phyloP scores from a whole-genome alignment of 306 rosid species.

The Erythrophleum fordii region DNA sequence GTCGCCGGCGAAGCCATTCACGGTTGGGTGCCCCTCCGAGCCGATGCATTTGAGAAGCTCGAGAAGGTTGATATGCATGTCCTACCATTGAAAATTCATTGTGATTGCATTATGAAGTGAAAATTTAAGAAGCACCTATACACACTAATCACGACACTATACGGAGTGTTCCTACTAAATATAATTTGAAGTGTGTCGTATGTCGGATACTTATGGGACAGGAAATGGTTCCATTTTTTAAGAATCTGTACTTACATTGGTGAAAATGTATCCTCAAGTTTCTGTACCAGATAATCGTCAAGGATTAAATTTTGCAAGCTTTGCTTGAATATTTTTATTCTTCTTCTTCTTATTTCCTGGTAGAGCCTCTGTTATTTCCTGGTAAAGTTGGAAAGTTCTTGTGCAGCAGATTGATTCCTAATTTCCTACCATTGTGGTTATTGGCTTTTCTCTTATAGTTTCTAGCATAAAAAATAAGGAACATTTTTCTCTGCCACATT shows the following conservation, averaged over 20 bases:
- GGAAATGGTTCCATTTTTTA: neutral
- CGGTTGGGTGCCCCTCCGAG: conserved; percentile 91
- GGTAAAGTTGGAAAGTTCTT: neutral
- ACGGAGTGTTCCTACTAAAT: neutral
- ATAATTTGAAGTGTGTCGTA: neutral
- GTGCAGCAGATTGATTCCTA: neutral
- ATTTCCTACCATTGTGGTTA: neutral
- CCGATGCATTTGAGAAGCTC: conserved; percentile 89
- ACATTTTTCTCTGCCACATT: neutral
- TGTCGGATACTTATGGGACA: neutral
- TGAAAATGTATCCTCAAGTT: neutral
- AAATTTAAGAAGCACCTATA: neutral
- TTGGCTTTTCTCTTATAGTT: neutral
- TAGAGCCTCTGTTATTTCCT: neutral
- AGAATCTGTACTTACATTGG: neutral
- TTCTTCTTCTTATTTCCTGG: neutral
- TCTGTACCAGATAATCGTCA: neutral
- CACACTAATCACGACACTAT: no score
- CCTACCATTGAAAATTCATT: neutral
- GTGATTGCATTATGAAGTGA: neutral
- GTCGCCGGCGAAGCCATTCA: conserved; percentile 97
- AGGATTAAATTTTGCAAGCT: neutral
- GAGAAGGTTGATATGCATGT: conserved; percentile 64
- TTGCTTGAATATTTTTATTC: neutral
- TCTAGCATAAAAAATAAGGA: neutral